Base-by-base conservation (phyloP, 2,329 filamentous ascomycete species). In the Albifimbria verrucaria region DNA sequence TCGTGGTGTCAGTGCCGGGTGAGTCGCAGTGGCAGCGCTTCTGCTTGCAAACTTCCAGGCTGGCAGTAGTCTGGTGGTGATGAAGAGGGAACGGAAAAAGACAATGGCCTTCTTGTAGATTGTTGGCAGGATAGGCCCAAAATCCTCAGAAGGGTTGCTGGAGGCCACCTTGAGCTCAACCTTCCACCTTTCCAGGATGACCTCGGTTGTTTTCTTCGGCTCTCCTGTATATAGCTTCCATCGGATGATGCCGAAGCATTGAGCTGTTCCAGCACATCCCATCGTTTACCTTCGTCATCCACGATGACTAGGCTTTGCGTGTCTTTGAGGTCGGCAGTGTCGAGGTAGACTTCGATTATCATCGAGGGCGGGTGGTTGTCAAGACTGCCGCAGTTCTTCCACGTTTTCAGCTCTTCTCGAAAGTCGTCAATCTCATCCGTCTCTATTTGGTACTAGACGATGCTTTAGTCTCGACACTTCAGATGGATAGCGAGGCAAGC, bases 71-170 rank as follows among this genome's bases (percentile, higher is more conserved):
- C 90, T 88, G 41, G 90, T 84, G 51, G 89, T 89, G 48, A 90
- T 85, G 69, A 90, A 96, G 45, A 99, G 79, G 2, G 92, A 92
- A 55, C 94, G 84, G 72, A 97, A 97, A 62, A 97, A 85, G 60
- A 97, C 89, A 58, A 99, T 96, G 62, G 90, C 91, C 73, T 96
- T 94, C 75, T 99, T 99, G 79, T 99, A 99, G 54, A 96, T 86
- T 50, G 90, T 93, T 15, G 94, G 92, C 49, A 97, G 76, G 26
- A 75, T 77, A 11, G 77, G 76, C 7, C 81, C 82, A 66, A 86
- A 90, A 66, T 82, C 83, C 47, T 82, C 77, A 17, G 59, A 79
- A 67, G 67, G 77, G 67, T 53, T 77, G 83, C 82, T 56, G 49
- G 59, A 59, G 17, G 62, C 65, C 32, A 65, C 59, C 65, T 89